Base-by-base conservation (phyloP, 1,284 basidiomycete genomes). In the Cryptococcus wingfieldii region DNA sequence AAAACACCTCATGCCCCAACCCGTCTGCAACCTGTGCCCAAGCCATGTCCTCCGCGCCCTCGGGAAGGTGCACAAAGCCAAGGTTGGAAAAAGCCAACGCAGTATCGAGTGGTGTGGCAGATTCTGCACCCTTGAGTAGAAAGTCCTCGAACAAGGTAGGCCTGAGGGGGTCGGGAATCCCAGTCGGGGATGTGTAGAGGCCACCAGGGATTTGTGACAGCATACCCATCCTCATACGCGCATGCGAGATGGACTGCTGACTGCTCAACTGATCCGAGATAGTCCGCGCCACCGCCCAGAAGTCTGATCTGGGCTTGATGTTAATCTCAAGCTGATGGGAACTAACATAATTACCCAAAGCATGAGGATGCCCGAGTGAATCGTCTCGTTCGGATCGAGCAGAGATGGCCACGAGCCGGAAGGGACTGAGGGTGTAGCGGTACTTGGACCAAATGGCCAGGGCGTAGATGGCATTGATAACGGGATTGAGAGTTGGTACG, bases 111-210 rank as follows among this genome's bases (percentile, higher is more conserved):
- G 67, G 65, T 5, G 27, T 50, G 2, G n/a, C 10, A 4, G 53
- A 42, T 2, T 55, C 25, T 5, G 63, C 51, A 9, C 64, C 61
- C 13, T 55, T 53, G 13, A 54, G 27, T 38, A 69, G 65, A 53
- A 64, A 69, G 18, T 65, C 54, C 55, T 74, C 70, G 68, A 69
- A 75, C 13, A 64, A 66, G 4, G 71, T 75, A 2, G 68, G 64
- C 2, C 55, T 53, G 5, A 27, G 50, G 4, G 60, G 54, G 31
- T 70, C 64, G 37, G 41, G 19, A 18, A 3, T 47, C 53, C 41
- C 31, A 27, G 27, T 18, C 18, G 47, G 41, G 5, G 10, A 52
- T n/a, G 12, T 55, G 10, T 53, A 39, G 5, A 34, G 19, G 1
- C 59, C 56, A 46, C 72, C 68, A 7, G 71, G 71, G 10, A 75